A percentile compares a stretch with the other conserved stretches of the same genome.
Evolutionary conservation across 768 basidiomycete species (phyloP).

Genomic region (Lactarius pseudohatsudake): DNA sequence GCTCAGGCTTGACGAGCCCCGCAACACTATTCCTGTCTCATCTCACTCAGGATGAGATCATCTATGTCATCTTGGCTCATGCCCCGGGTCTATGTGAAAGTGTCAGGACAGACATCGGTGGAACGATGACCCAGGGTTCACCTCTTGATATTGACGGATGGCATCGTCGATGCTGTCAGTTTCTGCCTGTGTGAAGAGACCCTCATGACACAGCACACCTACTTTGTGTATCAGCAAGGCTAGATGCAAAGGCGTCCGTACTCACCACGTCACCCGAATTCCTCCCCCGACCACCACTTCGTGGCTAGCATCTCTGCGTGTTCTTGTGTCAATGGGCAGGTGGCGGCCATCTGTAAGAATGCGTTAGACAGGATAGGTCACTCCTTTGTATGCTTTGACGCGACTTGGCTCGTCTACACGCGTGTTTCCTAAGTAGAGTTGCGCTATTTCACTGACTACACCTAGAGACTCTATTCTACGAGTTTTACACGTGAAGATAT

Average conservation of each 20-base stretch:
- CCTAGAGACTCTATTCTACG: too few species aligned
- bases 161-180: background rate
- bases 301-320: background rate
- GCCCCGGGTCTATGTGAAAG: background rate
- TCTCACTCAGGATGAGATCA: too few species aligned
- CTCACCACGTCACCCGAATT: background rate
- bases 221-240: background rate
- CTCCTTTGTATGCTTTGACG: too few species aligned
- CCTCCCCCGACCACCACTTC: background rate
- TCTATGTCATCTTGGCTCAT: too few species aligned
- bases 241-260: background rate
- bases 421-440: too few species aligned
- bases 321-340: background rate
- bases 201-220: background rate
- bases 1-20: too few species aligned
- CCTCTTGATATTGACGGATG: background rate
- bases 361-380: too few species aligned
- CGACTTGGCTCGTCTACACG: too few species aligned
- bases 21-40: too few species aligned
- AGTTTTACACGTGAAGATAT: too few species aligned
- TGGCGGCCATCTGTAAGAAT: too few species aligned
- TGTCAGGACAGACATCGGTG: background rate
- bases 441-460: too few species aligned
- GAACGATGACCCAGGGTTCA: background rate
- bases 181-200: background rate